A percentile compares a stretch with the other conserved stretches of the same genome.
These are phyloP conservation scores for Kluyveromyces sp. DNA, from an alignment of 1,139 yeast species.

Conservation along the genomic window DNA sequence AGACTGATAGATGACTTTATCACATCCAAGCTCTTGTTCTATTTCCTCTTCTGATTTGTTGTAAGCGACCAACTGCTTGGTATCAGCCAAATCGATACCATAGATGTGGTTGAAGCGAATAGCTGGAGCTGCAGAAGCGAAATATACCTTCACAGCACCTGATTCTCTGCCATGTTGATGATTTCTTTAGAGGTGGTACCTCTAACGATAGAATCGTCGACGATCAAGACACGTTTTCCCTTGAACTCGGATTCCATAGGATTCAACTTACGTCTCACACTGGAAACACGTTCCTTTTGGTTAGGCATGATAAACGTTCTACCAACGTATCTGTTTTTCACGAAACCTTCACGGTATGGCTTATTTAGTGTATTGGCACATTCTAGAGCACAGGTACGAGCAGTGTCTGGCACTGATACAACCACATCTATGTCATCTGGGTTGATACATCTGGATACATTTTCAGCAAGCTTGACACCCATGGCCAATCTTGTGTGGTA, in stretches of 20 bases:
- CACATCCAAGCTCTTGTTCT: conserved; percentile 81
- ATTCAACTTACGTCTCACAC: conserved; percentile 88
- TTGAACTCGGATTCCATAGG: conserved; percentile 93
- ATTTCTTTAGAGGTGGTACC: conserved; percentile 97
- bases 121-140: conserved; percentile 97
- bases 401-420: conserved; percentile 96
- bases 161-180: conserved; percentile 98
- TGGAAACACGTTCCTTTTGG: conserved; percentile 87
- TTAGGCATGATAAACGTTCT: conserved; percentile 98
- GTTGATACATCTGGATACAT: conserved; percentile 45
- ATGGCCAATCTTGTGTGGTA: conserved; percentile 87
- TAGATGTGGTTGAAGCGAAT: conserved; percentile 91
- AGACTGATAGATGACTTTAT: conserved; percentile 80
- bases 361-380: conserved; percentile 74
- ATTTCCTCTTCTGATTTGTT: conserved; percentile 66
- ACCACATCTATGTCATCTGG: conserved; percentile 78
- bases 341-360: conserved; percentile 95
- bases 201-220: conserved; percentile 94
- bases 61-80: conserved; percentile 88
- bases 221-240: conserved; percentile 79
- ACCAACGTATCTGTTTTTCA: conserved; percentile 93
- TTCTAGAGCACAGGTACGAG: conserved; percentile 89
- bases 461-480: conserved; percentile 85
- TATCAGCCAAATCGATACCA: conserved; percentile 95
- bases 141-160: conserved; percentile 86